Conservation (phyloP, 2,329 filamentous ascomycete species). For the Cladosporium sp. region DNA sequence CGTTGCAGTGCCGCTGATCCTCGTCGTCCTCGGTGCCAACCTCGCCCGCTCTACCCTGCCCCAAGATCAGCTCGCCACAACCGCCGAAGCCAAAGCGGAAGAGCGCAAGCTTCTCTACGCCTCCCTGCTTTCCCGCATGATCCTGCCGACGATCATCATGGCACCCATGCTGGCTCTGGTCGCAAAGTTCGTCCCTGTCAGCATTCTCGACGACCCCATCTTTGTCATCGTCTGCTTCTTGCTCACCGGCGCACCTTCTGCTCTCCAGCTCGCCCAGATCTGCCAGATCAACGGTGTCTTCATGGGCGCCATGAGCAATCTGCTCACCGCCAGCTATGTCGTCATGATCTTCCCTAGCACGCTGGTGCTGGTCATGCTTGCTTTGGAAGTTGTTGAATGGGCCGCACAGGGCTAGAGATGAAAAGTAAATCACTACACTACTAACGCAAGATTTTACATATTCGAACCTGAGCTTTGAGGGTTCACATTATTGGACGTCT, state of each 20-base stretch:
- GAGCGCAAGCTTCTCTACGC: constrained; percentile 79
- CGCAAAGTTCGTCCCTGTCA: constrained; percentile 87
- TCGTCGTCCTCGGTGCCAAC: constrained; percentile 93
- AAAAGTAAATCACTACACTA: background rate
- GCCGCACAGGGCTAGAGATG: constrained; percentile 39
- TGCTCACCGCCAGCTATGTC: constrained; percentile 95
- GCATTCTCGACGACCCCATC: constrained; percentile 94
- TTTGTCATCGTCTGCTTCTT: constrained; percentile 98
- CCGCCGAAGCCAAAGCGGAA: constrained; percentile 64
- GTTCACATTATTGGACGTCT: background rate
- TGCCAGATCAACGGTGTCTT: constrained; percentile 98
- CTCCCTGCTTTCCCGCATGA: constrained; percentile 82
- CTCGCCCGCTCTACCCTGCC: constrained; percentile 86
- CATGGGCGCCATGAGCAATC: constrained; percentile 86
- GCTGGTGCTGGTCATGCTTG: constrained; percentile 81
- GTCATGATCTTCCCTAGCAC: constrained; percentile 94
- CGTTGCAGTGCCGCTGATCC: constrained; percentile 89
- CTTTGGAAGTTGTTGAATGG: constrained; percentile 91
- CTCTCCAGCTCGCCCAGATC: constrained; percentile 92
- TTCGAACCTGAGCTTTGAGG: background rate
- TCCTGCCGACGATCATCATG: constrained; percentile 88
- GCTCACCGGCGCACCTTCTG: constrained; percentile 87
- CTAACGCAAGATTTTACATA: background rate
- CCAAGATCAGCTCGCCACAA: constrained; percentile 56
- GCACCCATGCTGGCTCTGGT: constrained; percentile 79